Conservation (phyloP, 306 rosid genomes). For the Clitoria ternatea region DNA sequence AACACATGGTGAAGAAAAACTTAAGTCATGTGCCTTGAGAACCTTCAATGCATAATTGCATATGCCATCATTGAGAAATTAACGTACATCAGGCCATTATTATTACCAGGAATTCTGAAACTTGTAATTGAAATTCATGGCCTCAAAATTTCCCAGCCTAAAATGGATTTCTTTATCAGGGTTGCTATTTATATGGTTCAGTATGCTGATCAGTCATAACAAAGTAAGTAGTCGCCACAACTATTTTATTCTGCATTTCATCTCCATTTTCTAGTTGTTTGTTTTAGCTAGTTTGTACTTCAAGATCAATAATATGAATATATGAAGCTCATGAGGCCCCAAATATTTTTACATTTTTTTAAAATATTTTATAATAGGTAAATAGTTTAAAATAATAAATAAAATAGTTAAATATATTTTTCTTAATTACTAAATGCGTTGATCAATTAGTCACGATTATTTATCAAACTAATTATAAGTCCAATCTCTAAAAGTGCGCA, state of each 20-base stretch:
- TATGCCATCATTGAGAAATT: not conserved
- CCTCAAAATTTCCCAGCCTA: not conserved
- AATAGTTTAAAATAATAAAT: no score
- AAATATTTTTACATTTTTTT: no score
- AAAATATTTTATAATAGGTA: no score
- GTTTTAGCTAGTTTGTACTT: not conserved
- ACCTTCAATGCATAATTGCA: conserved; percentile 17
- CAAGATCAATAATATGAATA: no score
- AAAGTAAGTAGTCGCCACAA: not conserved
- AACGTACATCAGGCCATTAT: not conserved
- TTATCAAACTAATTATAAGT: no score
- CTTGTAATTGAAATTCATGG: not conserved
- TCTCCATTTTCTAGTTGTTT: not conserved
- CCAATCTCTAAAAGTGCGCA: no score
- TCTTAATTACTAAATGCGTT: no score
- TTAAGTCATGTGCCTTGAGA: conserved; percentile 8
- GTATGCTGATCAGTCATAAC: not conserved
- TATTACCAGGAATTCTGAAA: not conserved
- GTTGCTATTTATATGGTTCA: not conserved
- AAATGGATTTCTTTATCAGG: not conserved
- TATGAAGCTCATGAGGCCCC: not conserved
- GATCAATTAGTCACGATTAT: no score
- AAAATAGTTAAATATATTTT: no score
- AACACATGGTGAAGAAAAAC: conserved; percentile 24
- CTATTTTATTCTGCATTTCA: not conserved